Base-by-base conservation (phyloP, 2,329 filamentous ascomycete genomes). In the Hymenoscyphus linearis region DNA sequence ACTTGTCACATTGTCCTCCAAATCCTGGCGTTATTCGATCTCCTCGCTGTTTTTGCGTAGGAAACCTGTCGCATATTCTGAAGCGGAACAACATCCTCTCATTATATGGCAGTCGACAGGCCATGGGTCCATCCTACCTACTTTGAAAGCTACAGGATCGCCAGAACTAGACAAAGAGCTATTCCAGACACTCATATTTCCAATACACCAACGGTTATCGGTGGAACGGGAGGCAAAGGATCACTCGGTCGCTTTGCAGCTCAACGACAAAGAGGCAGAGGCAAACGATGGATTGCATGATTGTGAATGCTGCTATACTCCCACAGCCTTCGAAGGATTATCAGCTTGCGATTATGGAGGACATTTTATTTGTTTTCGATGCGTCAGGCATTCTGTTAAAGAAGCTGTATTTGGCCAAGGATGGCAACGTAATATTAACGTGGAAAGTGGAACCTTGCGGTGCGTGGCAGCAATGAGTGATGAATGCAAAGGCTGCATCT, bases 381-480 rank as follows among this genome's bases (percentile, higher is more conserved):
- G 95, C 74, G 87, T 98, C 57, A 87, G 88, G 65, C 85, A 89
- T 66, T 88, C 92, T 12, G 82, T 93, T 62, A 89, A 88, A 56
- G 93, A 98, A 73, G 92, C 93, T 1, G 78, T 98, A 0, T 98
- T 96, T 72, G 95, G 95, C 0, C 95, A 98, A 74, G 91, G 91
- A 58, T 97, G 93, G 91, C 84, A 85, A 56, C 86, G 89, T 62
- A 95, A 85, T 69, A 88, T 97, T 68, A 83, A 95, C 71, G 75
- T 84, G 31, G 81, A 86, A 62, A 84, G 81, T 40, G 89, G 89
- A 40, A 92, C 91, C 0, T 79, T 98, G 59, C 85, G 84, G 63
- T 98, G 95, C 72, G 82, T 96, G n/a, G 91, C 93, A 1, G 86
- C 91, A 0, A 82, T 87, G 57, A 79, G 83, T 0, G 76, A 81